Conservation (phyloP, 176 grass and related monocot genomes). For the Paspalum notatum region DNA sequence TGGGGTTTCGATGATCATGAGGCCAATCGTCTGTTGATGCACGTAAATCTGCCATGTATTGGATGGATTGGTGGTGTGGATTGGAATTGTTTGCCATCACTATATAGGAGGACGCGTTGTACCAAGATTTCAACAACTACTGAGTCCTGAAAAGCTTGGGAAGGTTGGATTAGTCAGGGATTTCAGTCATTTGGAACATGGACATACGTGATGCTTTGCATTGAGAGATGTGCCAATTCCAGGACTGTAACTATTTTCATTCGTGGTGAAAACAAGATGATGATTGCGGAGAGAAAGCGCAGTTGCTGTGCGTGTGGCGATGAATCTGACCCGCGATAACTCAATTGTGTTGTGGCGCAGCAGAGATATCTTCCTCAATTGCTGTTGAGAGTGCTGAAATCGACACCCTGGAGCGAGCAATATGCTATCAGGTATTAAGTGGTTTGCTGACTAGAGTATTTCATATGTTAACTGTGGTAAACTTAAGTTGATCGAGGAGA, state of each 20-base stretch:
- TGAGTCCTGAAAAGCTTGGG: constrained; percentile 84
- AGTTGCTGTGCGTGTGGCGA: constrained; percentile 84
- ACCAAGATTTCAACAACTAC: constrained; percentile 91
- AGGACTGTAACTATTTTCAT: constrained; percentile 91
- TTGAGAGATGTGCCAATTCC: constrained; percentile 86
- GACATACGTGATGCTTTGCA: constrained; percentile 88
- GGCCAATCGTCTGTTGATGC: constrained; percentile 93
- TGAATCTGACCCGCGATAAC: constrained; percentile 87
- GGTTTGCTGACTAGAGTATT: constrained; percentile 27
- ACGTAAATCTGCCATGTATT: constrained; percentile 86
- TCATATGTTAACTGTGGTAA: too few relatives aligned
- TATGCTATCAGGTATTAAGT: not conserved
- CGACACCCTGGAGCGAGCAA: constrained; percentile 76
- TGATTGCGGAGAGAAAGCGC: constrained; percentile 88
- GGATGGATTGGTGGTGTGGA: constrained; percentile 99
- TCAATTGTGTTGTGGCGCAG: constrained; percentile 78
- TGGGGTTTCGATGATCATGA: constrained; percentile 99
- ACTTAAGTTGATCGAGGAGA: too few relatives aligned
- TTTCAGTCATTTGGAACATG: constrained; percentile 85
- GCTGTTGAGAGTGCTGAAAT: constrained; percentile 78
- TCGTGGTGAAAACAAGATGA: constrained; percentile 90
- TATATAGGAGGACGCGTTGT: constrained; percentile 91
- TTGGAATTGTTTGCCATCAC: constrained; percentile 94
- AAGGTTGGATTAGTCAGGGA: constrained; percentile 77
- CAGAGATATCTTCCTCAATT: constrained; percentile 86